Evolutionary conservation across 768 basidiomycete species (phyloP).

Genomic region (Phanerodontia chrysosporium): DNA sequence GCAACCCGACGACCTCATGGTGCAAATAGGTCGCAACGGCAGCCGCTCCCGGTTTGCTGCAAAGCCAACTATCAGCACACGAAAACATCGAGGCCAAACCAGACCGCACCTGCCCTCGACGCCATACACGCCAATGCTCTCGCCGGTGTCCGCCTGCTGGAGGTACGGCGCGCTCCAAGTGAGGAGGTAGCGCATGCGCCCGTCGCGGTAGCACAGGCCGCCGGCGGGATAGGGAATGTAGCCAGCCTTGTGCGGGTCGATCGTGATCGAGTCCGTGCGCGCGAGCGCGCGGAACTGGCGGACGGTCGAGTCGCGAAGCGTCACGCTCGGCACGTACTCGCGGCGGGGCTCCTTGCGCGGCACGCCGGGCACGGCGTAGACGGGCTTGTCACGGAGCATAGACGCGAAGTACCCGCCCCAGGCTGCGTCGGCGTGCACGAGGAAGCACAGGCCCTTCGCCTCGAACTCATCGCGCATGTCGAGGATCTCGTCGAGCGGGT

Average conservation of each 20-base stretch:
- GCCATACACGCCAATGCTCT: constrained; percentile 41
- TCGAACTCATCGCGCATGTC: constrained; percentile 29
- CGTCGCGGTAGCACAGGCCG: constrained; percentile 36
- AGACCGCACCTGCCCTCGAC: constrained; percentile 42
- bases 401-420: constrained; percentile 45
- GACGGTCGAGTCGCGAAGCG: constrained; percentile 26
- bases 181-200: constrained; percentile 31
- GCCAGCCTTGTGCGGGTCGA: constrained; percentile 41
- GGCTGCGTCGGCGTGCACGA: constrained; percentile 42
- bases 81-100: background rate
- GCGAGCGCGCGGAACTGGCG: constrained; percentile 25
- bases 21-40: constrained; percentile 33
- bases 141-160: constrained; percentile 24
- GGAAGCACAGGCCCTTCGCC: constrained; percentile 32
- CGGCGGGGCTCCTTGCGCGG: constrained; percentile 4
- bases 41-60: constrained; percentile 45
- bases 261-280: constrained; percentile 35
- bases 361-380: background rate
- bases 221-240: constrained; percentile 43
- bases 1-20: constrained; percentile 38
- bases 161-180: constrained; percentile 35
- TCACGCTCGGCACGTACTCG: constrained; percentile 24
- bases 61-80: background rate
- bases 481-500: constrained; percentile 36
- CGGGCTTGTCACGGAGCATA: constrained; percentile 22